Percentiles rank a stretch among this genome's conserved stretches.
Conservation (phyloP, 768 basidiomycete genomes). For the Podaxis sp. region DNA sequence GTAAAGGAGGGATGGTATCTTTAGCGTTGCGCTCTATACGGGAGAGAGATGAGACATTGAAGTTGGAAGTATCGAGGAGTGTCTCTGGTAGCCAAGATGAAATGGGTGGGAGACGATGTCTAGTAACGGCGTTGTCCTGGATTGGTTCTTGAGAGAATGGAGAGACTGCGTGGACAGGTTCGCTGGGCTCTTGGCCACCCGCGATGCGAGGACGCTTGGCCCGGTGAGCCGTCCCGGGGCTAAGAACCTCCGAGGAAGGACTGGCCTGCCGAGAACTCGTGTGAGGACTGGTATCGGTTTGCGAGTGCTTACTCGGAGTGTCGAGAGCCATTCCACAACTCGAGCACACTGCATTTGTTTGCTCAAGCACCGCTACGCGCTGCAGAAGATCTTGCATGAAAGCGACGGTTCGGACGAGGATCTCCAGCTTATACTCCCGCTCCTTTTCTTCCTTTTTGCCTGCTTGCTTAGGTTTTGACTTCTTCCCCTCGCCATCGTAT, state of each 20-base stretch:
- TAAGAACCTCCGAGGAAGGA: neutral
- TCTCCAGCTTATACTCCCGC: slow-evolving; percentile 92
- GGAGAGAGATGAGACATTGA: slow-evolving; percentile 1
- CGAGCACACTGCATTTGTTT: slow-evolving; percentile 21
- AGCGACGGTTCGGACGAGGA: slow-evolving; percentile 77
- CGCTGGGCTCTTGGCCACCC: neutral
- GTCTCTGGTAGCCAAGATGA: slow-evolving; percentile 62
- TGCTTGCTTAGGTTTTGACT: slow-evolving; percentile 29
- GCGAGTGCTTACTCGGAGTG: neutral
- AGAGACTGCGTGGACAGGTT: slow-evolving; percentile 13
- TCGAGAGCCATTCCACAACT: slow-evolving; percentile 18
- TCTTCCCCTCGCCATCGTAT: slow-evolving; percentile 25
- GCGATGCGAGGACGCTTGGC: slow-evolving; percentile 2
- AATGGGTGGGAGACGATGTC: slow-evolving; percentile 56
- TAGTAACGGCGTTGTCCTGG: slow-evolving; percentile 19
- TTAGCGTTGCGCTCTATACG: slow-evolving; percentile 1
- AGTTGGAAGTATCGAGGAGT: slow-evolving; percentile 29
- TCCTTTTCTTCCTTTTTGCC: slow-evolving; percentile 59
- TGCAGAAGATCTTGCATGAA: slow-evolving; percentile 72
- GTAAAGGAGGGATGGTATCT: slow-evolving; percentile 20
- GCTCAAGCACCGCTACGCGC: slow-evolving; percentile 44
- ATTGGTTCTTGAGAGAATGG: slow-evolving; percentile 12
- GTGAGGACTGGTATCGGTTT: neutral
- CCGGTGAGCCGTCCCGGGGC: neutral
- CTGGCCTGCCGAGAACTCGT: slow-evolving; percentile 18